phyloP scores from a whole-genome alignment of 106 monocot species.

The Allium fistulosum region DNA sequence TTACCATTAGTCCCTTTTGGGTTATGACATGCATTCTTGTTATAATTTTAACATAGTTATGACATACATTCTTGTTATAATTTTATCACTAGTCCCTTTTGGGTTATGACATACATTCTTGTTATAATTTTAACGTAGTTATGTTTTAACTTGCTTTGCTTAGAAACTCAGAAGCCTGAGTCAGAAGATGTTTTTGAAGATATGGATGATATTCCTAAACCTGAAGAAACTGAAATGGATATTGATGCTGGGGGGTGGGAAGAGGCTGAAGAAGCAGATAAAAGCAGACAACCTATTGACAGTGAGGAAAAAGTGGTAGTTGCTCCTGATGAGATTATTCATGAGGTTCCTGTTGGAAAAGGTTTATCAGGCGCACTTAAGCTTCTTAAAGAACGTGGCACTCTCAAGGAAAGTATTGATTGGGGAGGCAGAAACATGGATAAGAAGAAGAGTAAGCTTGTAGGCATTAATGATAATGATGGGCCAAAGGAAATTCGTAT shows the following conservation, averaged over 20 bases:
- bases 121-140: too few species aligned
- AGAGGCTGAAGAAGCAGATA: conserved; percentile 39
- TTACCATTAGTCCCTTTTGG: too few species aligned
- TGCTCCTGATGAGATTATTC: conserved; percentile 71
- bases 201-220: conserved; percentile 37
- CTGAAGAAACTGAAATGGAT: conserved; percentile 23
- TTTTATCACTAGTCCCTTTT: too few species aligned
- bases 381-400: conserved; percentile 79
- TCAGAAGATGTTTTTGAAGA: conserved; percentile 87
- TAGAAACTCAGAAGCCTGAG: conserved; percentile 62
- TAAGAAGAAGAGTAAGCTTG: conserved; percentile 96
- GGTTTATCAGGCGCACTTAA: conserved; percentile 86
- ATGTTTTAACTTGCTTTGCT: conserved; percentile 5
- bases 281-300: conserved; percentile 19
- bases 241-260: conserved; percentile 22
- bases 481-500: conserved; percentile 92
- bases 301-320: conserved; percentile 36
- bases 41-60: background rate
- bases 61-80: background rate
- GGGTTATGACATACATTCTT: too few species aligned
- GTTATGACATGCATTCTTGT: too few species aligned
- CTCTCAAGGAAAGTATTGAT: conserved; percentile 76
- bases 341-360: conserved; percentile 83
- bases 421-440: conserved; percentile 98
- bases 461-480: conserved; percentile 63